phyloP scores from a whole-genome alignment of 1,139 yeast species.

The Pichia sp. region DNA sequence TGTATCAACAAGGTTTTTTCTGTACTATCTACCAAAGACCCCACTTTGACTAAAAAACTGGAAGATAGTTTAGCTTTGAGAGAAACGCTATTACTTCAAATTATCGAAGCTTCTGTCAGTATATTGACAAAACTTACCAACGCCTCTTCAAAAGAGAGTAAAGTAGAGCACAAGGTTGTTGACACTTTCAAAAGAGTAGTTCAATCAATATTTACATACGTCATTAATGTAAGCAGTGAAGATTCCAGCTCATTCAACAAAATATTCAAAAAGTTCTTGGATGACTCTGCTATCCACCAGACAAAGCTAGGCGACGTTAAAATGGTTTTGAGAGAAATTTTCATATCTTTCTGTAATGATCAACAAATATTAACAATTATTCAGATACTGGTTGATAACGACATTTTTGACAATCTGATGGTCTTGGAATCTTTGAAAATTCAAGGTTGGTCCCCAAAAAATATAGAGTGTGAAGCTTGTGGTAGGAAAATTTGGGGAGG shows the following conservation, averaged over 20 bases:
- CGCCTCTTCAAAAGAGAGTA: background rate
- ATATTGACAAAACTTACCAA: constrained; percentile 31
- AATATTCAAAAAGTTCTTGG: constrained; percentile 49
- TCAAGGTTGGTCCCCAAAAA: constrained; percentile 58
- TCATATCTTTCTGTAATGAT: constrained; percentile 62
- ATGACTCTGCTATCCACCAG: constrained; percentile 33
- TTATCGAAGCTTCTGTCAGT: constrained; percentile 28
- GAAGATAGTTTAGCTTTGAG: constrained; percentile 18
- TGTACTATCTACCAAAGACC: constrained; percentile 31
- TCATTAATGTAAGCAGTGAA: constrained; percentile 38
- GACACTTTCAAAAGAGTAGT: constrained; percentile 42
- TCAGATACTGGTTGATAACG: constrained; percentile 50
- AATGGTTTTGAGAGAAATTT: constrained; percentile 56
- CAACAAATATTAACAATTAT: constrained; percentile 52
- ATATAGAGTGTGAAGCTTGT: constrained; percentile 65
- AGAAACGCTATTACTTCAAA: constrained; percentile 24
- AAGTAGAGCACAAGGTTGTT: constrained; percentile 18
- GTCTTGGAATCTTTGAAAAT: constrained; percentile 38
- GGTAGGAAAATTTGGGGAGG: constrained; percentile 64
- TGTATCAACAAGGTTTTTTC: constrained; percentile 37
- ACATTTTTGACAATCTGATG: constrained; percentile 45
- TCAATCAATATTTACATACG: constrained; percentile 48
- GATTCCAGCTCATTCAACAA: constrained; percentile 39
- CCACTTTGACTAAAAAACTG: background rate
- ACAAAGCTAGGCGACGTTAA: constrained; percentile 58